Percentiles rank a stretch among this genome's conserved stretches.
Evolutionary conservation across 495 filamentous ascomycete species (phyloP).

Genomic region (Xylaria grammica): DNA sequence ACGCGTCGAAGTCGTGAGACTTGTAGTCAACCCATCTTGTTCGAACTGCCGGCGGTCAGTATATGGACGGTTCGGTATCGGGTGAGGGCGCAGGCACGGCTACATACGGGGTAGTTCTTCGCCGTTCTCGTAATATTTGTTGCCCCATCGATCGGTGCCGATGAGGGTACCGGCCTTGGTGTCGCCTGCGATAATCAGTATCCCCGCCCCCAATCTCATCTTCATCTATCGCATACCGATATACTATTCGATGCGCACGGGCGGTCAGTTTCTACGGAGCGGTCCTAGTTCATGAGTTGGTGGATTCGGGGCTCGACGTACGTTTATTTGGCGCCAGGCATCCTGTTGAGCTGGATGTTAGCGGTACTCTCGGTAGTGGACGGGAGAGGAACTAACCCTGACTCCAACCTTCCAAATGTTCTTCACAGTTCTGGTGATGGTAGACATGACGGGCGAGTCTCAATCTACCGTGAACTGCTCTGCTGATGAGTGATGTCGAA

Average conservation of each 20-base stretch:
- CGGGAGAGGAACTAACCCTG: conserved; percentile 62
- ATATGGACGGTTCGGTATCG: background rate
- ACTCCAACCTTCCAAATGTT: conserved; percentile 87
- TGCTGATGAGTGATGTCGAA: conserved; percentile 19
- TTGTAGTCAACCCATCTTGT: conserved; percentile 99
- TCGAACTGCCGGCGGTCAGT: conserved; percentile 66
- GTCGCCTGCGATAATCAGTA: conserved; percentile 71
- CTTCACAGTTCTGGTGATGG: conserved; percentile 79
- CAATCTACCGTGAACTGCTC: conserved; percentile 23
- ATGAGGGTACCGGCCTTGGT: conserved; percentile 93
- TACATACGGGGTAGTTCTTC: conserved; percentile 90
- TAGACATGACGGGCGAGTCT: conserved; percentile 79
- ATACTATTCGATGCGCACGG: conserved; percentile 55
- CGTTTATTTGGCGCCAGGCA: conserved; percentile 89
- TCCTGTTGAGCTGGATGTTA: conserved; percentile 60
- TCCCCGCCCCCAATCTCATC: background rate
- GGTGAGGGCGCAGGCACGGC: background rate
- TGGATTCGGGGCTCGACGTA: conserved; percentile 59
- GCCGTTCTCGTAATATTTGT: conserved; percentile 96
- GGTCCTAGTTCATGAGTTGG: conserved; percentile 2
- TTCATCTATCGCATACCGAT: conserved; percentile 59
- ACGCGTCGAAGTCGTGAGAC: conserved; percentile 83
- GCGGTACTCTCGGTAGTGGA: background rate
- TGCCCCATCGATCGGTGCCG: conserved; percentile 86
- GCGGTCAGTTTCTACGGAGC: conserved; percentile 36